Percentiles rank a stretch among this genome's conserved stretches.
Evolutionary conservation across 768 basidiomycete species (phyloP).

Genomic region (Suillus cothurnatus): DNA sequence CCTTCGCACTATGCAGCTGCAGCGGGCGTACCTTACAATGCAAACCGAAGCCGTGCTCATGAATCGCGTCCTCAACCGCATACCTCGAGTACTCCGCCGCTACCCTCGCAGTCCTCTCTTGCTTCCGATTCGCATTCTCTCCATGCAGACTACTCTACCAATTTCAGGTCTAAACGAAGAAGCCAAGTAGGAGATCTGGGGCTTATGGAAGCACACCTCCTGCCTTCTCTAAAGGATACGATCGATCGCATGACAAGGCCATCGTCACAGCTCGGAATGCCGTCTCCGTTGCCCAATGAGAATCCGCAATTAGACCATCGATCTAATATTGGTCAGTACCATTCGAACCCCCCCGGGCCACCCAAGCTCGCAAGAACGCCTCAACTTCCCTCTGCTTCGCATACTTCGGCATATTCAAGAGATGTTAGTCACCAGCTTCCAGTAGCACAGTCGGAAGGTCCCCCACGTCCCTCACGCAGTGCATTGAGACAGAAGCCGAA

Average conservation of each 20-base stretch:
- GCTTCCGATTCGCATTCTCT: conserved; percentile 17
- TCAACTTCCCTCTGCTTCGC: not conserved
- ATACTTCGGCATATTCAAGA: not conserved
- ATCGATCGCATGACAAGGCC: conserved; percentile 72
- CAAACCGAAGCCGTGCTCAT: conserved; percentile 4
- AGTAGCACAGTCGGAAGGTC: not conserved
- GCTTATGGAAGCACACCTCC: conserved; percentile 60
- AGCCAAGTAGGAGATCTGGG: conserved; percentile 57
- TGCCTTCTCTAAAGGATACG: conserved; percentile 73
- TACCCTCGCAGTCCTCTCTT: conserved; percentile 13
- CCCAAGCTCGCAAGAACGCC: conserved; percentile 8
- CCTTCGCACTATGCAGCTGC: conserved; percentile 60
- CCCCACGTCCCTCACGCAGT: not conserved
- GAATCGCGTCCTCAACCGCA: not conserved
- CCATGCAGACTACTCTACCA: not conserved
- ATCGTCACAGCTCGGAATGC: conserved; percentile 35
- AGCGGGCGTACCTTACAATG: conserved; percentile 38
- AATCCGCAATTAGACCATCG: conserved; percentile 3
- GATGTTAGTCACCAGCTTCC: not conserved
- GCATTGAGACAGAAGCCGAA: not conserved
- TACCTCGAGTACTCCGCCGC: not conserved
- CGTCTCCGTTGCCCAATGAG: conserved; percentile 16
- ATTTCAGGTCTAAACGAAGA: conserved; percentile 23
- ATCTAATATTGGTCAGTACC: not conserved
- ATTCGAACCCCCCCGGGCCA: not conserved